Evolutionary conservation across 805 yeast species (phyloP), one percentile per base, ranked within the genome.

Genomic region (Barnettozyma californica): DNA sequence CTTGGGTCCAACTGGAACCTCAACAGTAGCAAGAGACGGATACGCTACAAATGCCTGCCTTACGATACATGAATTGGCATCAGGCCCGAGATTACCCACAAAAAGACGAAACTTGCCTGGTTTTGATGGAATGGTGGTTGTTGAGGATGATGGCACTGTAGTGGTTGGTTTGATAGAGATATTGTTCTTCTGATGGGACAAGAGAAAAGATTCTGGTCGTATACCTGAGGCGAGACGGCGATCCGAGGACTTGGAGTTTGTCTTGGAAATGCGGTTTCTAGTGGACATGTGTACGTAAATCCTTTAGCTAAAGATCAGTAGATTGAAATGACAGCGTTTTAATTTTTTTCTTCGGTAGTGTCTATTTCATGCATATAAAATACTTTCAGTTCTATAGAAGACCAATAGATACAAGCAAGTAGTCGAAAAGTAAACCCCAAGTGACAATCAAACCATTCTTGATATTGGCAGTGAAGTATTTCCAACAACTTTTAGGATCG

Each of bases 401-500:
- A 0, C 84, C 84, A 25, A 69, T 58, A 13, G 75, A 50, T 53
- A 71, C 70, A 51, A 83, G 64, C 25, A 83, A 46, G 59, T 85
- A 86, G 63, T 87, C 95, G 41, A 83, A 53, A 41, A 83, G 62
- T 56, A 87, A 75, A 9, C 92, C 94, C 35, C 71, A 64, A 69
- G 86, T 78, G 53, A 87, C 73, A 41, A 77, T 76, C 60, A 81
- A 73, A 0, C 94, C 95, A 2, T 96, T 87, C 48, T 74, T 73
- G 57, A 91, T 85, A 64, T 92, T 94, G 36, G 80, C 77, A 16
- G 74, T 74, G 63, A 94, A 94, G 65, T 83, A 79, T 48, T 75
- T 73, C 90, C 97, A 87, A 68, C 99, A 94, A 59, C 81, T 76
- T 29, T 67, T 71, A 13, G 96, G 96, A 57, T 80, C 70, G 62